Base-by-base conservation (phyloP, 768 basidiomycete species). In the Termitomyces sp. region DNA sequence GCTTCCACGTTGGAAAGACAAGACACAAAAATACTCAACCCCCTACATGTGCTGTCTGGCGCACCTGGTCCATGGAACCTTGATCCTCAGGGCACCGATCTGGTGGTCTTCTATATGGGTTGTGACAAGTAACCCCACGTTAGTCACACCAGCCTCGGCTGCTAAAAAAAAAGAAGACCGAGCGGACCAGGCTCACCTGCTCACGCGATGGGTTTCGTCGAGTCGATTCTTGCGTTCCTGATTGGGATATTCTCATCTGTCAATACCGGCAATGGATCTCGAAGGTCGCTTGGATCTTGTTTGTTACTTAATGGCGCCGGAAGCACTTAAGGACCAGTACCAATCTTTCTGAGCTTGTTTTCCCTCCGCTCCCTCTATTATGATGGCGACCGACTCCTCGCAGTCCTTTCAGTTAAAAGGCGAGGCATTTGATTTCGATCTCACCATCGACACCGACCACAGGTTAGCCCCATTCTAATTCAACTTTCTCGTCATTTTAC, bases 361-460 rank as follows among this genome's bases (percentile, higher is more conserved):
- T 79, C 76, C 80, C 80, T 79, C 74, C 74, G 76, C 69, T 74
- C 73, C 60, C 60, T 61, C 59, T 74, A 75, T 78, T 74, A 81
- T 80, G 79, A 84, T 86, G 78, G 71, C 80, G 76, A 74, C 84
- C 71, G 79, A 84, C 71, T 73, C 78, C 63, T 83, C 81, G 70
- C 81, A 79, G 66, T 79, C 82, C 63, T 73, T 85, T 55, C 88
- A 89, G 69, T 82, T 88, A 72, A 90, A 90, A 73, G 85, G 87
- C 71, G 87, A 89, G 73, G 80, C 88, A 65, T 87, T 90, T 84
- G 89, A 91, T 75, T 80, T 90, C 60, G 89, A 91, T 67, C 88
- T 87, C 76, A 82, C 82, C 59, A 75, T 84, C 60, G 88, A 90
- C 74, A 87, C 84, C 22, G 84, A 89, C 78, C 88, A 89, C 68